A percentile compares a stretch with the other conserved stretches of the same genome.
Evolutionary conservation across 768 basidiomycete species (phyloP).

Genomic region (Phylloporus arenicola): DNA sequence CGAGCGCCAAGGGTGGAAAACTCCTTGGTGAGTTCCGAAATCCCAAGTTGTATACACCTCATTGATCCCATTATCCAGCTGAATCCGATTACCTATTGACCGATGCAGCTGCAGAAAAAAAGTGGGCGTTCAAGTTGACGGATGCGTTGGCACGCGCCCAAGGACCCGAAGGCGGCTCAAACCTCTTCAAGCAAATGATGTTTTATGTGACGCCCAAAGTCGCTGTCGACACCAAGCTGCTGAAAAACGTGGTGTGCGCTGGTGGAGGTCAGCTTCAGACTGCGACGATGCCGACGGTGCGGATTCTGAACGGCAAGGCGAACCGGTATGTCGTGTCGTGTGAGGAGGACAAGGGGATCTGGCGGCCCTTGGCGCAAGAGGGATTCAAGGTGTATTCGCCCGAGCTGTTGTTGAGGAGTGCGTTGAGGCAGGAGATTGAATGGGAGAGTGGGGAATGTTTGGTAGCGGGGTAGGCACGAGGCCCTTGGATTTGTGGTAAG

Average conservation of each 20-base stretch:
- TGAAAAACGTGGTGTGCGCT: slow-evolving; percentile 65
- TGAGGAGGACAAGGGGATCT: slow-evolving; percentile 55
- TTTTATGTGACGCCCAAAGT: slow-evolving; percentile 77
- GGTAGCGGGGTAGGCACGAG: slow-evolving; percentile 4
- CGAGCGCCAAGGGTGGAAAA: slow-evolving; percentile 48
- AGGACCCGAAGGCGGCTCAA: slow-evolving; percentile 35
- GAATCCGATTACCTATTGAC: slow-evolving; percentile 53
- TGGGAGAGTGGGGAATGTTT: slow-evolving; percentile 45
- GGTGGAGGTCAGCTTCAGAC: slow-evolving; percentile 60
- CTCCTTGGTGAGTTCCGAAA: slow-evolving; percentile 53
- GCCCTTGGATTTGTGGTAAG: too few species aligned
- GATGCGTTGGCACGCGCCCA: slow-evolving; percentile 59
- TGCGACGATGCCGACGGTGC: slow-evolving; percentile 45
- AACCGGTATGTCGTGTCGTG: slow-evolving; percentile 64
- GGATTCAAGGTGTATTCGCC: slow-evolving; percentile 58
- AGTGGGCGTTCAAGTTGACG: slow-evolving; percentile 58
- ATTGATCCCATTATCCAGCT: slow-evolving; percentile 37
- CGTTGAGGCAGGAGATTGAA: slow-evolving; percentile 61
- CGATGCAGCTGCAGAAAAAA: slow-evolving; percentile 60
- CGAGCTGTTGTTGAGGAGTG: slow-evolving; percentile 61
- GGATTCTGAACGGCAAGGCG: slow-evolving; percentile 45
- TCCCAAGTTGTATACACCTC: neutral
- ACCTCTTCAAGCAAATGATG: slow-evolving; percentile 55
- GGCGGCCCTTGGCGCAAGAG: slow-evolving; percentile 53
- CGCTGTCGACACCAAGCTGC: slow-evolving; percentile 48